Conservation (phyloP, 805 yeast genomes). For the Teunomyces atbi region DNA sequence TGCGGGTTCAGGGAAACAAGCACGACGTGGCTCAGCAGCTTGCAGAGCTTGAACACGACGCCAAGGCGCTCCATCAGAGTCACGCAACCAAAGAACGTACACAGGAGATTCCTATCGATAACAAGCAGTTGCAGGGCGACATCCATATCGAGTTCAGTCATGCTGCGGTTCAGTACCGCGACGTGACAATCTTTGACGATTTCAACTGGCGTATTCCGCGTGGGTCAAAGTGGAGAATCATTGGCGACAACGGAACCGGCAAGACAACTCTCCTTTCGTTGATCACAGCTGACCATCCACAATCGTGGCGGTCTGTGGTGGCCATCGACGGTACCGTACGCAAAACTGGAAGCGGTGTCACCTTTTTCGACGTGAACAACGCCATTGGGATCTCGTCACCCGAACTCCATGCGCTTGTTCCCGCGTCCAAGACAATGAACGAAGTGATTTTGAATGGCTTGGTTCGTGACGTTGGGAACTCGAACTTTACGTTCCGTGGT, state of each 20-base stretch:
- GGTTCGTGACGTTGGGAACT: constrained; percentile 55
- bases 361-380: constrained; percentile 75
- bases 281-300: constrained; percentile 94
- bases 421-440: constrained; percentile 49
- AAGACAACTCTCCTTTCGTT: constrained; percentile 84
- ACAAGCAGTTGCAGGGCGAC: background rate
- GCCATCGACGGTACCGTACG: constrained; percentile 64
- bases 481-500: constrained; percentile 48
- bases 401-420: constrained; percentile 87
- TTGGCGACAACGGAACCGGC: constrained; percentile 91
- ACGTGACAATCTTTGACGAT: constrained; percentile 55
- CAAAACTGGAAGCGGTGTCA: constrained; percentile 66
- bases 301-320: constrained; percentile 80
- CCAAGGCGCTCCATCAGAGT: constrained; percentile 30
- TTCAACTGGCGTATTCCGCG: constrained; percentile 63
- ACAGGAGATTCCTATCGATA: background rate
- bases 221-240: constrained; percentile 85
- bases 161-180: constrained; percentile 66
- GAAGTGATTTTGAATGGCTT: constrained; percentile 73
- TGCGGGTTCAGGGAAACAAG: constrained; percentile 44
- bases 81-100: background rate
- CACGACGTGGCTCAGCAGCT: background rate
- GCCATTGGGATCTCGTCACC: constrained; percentile 88
- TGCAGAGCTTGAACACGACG: constrained; percentile 42
- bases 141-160: constrained; percentile 48